Evolutionary conservation across 2,329 filamentous ascomycete species (phyloP).

Genomic region (Acarospora socialis): DNA sequence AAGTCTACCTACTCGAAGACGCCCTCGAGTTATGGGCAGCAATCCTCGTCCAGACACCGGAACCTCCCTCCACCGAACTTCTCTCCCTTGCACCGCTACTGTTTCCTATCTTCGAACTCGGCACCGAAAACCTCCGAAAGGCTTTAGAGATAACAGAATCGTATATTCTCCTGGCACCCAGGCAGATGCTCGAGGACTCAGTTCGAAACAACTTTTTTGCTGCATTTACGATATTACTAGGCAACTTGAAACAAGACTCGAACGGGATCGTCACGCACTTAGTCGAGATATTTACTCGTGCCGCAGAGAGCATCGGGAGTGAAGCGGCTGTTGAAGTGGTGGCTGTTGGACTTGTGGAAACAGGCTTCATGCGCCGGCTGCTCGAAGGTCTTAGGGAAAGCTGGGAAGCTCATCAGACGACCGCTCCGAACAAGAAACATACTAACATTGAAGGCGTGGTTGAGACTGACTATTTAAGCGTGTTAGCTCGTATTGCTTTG

Average conservation of each 20-base stretch:
- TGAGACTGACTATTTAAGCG: slow-evolving; percentile 71
- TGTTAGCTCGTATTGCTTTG: slow-evolving; percentile 65
- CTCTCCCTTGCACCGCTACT: slow-evolving; percentile 47
- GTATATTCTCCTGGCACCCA: slow-evolving; percentile 52
- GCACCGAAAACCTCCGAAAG: slow-evolving; percentile 46
- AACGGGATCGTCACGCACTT: slow-evolving; percentile 30
- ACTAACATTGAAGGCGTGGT: slow-evolving; percentile 59
- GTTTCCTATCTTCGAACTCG: slow-evolving; percentile 52
- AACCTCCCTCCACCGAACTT: slow-evolving; percentile 48
- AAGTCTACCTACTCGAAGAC: slow-evolving; percentile 79
- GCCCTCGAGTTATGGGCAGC: slow-evolving; percentile 78
- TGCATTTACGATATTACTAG: slow-evolving; percentile 27
- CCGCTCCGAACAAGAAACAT: slow-evolving; percentile 60
- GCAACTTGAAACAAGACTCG: slow-evolving; percentile 23
- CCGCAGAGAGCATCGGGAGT: slow-evolving; percentile 48
- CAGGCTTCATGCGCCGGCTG: slow-evolving; percentile 48
- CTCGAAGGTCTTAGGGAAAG: slow-evolving; percentile 53
- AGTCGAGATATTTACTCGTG: slow-evolving; percentile 51
- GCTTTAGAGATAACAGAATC: slow-evolving; percentile 53
- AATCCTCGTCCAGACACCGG: slow-evolving; percentile 51
- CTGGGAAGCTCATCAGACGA: slow-evolving; percentile 62
- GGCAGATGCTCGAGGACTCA: slow-evolving; percentile 28
- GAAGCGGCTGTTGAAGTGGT: slow-evolving; percentile 47
- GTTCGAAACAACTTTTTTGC: slow-evolving; percentile 24
- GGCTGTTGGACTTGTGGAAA: slow-evolving; percentile 49